These are phyloP conservation scores for Trichoderma sp. DNA, from an alignment of 2,329 filamentous ascomycete species.

Conservation along the genomic window DNA sequence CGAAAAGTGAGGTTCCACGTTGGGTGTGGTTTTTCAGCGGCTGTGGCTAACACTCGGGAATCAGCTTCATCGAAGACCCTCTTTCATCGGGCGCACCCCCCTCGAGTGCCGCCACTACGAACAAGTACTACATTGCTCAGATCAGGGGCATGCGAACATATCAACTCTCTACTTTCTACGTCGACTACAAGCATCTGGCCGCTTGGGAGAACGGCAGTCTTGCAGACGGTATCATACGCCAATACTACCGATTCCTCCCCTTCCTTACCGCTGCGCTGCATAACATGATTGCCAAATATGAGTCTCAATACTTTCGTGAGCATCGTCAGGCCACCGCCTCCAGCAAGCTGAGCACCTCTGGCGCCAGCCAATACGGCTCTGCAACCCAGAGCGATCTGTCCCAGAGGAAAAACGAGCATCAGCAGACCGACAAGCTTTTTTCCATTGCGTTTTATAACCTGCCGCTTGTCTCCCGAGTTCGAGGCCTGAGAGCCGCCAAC, in stretches of 20 bases:
- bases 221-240: constrained; percentile 81
- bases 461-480: constrained; percentile 82
- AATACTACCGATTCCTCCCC: constrained; percentile 94
- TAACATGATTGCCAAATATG: constrained; percentile 91
- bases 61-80: constrained; percentile 70
- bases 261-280: constrained; percentile 88
- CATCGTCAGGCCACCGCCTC: constrained; percentile 83
- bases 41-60: not conserved
- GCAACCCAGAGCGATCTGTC: constrained; percentile 68
- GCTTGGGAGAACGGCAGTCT: constrained; percentile 77
- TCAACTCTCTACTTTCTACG: constrained; percentile 80
- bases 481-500: constrained; percentile 82
- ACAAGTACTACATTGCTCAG: constrained; percentile 84
- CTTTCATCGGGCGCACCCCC: constrained; percentile 64
- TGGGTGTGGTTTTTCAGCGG: not conserved
- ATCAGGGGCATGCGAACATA: constrained; percentile 76
- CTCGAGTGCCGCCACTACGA: constrained; percentile 72
- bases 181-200: constrained; percentile 84
- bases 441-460: constrained; percentile 92
- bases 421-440: constrained; percentile 97
- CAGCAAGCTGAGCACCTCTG: constrained; percentile 71
- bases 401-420: constrained; percentile 82
- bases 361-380: constrained; percentile 63
- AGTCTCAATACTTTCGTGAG: constrained; percentile 90
- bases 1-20: constrained; percentile 62